phyloP scores from a whole-genome alignment of 352 stramenopile genomes.

The Globisporangium sylvaticum region DNA sequence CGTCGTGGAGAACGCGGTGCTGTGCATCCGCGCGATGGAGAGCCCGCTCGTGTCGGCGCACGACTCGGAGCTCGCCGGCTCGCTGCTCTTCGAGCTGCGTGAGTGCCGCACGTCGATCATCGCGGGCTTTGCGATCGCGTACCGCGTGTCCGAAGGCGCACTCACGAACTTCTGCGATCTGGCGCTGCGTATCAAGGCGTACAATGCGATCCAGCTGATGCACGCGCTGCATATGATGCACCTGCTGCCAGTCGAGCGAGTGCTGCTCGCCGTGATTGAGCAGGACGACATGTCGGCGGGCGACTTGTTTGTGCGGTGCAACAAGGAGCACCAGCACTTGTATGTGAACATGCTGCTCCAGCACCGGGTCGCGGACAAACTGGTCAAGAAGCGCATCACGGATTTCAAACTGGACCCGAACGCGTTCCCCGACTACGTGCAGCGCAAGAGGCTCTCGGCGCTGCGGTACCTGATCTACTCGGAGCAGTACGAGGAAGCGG shows the following conservation, averaged over 20 bases:
- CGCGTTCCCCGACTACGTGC: conserved; percentile 54
- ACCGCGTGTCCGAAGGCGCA: conserved; percentile 24
- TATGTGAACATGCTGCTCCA: conserved; percentile 58
- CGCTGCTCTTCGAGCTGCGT: conserved; percentile 35
- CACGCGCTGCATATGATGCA: conserved; percentile 36
- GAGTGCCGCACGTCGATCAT: conserved; percentile 33
- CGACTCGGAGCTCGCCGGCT: conserved; percentile 38
- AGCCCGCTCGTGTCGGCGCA: conserved; percentile 20
- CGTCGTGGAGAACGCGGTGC: conserved; percentile 13
- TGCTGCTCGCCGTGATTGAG: conserved; percentile 39
- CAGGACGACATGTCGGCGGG: conserved; percentile 54
- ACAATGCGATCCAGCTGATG: conserved; percentile 45
- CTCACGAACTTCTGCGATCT: conserved; percentile 29
- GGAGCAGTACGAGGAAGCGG: conserved; percentile 53
- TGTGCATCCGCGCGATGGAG: conserved; percentile 21
- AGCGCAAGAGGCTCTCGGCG: conserved; percentile 41
- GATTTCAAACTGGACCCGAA: conserved; percentile 50
- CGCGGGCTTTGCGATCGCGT: conserved; percentile 39
- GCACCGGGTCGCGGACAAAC: conserved; percentile 43
- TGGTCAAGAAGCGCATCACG: conserved; percentile 66
- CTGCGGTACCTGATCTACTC: conserved; percentile 63
- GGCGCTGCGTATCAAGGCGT: conserved; percentile 25
- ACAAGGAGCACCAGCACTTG: conserved; percentile 29
- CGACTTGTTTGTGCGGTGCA: conserved; percentile 48
- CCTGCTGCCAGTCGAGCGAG: conserved; percentile 31